Conservation (phyloP, 140 eudicot species). For the Oenanthe javanica region DNA sequence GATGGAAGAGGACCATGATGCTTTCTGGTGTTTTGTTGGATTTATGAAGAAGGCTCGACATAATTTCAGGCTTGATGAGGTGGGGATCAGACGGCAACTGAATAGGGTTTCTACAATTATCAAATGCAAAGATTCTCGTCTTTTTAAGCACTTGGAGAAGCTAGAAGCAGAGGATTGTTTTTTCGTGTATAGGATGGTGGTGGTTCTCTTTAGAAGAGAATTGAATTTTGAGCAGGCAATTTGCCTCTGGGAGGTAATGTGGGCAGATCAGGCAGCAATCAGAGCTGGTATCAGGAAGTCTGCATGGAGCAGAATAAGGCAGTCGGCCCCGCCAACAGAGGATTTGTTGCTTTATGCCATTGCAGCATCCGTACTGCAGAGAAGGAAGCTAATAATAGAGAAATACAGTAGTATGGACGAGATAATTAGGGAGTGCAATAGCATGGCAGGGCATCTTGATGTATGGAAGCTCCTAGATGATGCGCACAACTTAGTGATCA, state of each 20-base stretch:
- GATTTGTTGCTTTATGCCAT: slow-evolving; percentile 23
- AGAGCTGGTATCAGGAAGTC: slow-evolving; percentile 26
- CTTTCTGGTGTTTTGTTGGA: slow-evolving; percentile 59
- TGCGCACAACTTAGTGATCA: slow-evolving; percentile 71
- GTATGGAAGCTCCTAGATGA: slow-evolving; percentile 91
- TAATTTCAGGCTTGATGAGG: slow-evolving; percentile 53
- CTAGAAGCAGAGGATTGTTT: slow-evolving; percentile 41
- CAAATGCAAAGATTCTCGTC: slow-evolving; percentile 47
- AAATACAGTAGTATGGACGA: slow-evolving; percentile 82
- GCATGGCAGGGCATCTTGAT: slow-evolving; percentile 85
- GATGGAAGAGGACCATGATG: slow-evolving; percentile 38
- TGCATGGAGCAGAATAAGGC: slow-evolving; percentile 24
- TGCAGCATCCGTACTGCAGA: slow-evolving; percentile 17
- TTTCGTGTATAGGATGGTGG: slow-evolving; percentile 33
- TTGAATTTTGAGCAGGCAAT: slow-evolving; percentile 28
- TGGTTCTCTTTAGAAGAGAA: slow-evolving; percentile 28
- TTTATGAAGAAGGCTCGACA: slow-evolving; percentile 58
- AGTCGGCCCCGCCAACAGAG: slow-evolving; percentile 27
- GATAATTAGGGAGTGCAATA: slow-evolving; percentile 80
- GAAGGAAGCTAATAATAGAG: slow-evolving; percentile 16
- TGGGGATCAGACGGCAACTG: slow-evolving; percentile 44
- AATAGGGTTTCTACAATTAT: slow-evolving; percentile 43
- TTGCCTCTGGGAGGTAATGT: slow-evolving; percentile 34
- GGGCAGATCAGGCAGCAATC: slow-evolving; percentile 29
- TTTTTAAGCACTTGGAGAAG: slow-evolving; percentile 43